phyloP scores from a whole-genome alignment of 192 early-diverging fungal genomes.

The Thoreauomyces humboldtii region DNA sequence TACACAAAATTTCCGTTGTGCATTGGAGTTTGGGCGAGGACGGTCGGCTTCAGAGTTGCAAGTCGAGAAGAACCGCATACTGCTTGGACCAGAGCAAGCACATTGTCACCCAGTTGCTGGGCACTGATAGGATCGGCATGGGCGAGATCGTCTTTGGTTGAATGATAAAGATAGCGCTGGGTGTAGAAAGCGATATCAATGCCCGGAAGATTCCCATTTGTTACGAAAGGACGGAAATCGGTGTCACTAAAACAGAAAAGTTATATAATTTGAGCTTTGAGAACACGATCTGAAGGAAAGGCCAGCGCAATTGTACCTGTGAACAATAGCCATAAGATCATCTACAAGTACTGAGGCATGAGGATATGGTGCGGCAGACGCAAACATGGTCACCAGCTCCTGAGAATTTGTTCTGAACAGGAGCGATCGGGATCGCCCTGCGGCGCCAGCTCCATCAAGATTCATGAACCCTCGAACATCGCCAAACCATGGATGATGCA shows the following conservation, averaged over 20 bases:
- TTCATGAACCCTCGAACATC: slow-evolving; percentile 47
- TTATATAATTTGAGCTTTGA: neutral
- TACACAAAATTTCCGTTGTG: slow-evolving; percentile 32
- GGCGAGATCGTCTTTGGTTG: slow-evolving; percentile 34
- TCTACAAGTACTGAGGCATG: slow-evolving; percentile 47
- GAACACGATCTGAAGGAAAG: neutral
- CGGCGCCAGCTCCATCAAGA: slow-evolving; percentile 45
- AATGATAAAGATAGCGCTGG: slow-evolving; percentile 46
- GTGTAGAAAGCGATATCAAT: slow-evolving; percentile 36
- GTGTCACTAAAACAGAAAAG: slow-evolving; percentile 33
- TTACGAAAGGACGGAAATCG: slow-evolving; percentile 40
- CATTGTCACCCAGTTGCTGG: slow-evolving; percentile 49
- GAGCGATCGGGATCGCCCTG: slow-evolving; percentile 22
- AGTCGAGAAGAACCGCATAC: slow-evolving; percentile 7
- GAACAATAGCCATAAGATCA: slow-evolving; percentile 32
- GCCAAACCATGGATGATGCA: slow-evolving; percentile 39
- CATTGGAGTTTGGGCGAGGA: neutral
- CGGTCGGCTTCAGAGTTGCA: neutral
- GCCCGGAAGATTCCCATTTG: slow-evolving; percentile 35
- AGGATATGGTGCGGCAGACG: slow-evolving; percentile 33
- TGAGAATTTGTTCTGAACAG: slow-evolving; percentile 45
- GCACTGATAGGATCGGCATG: slow-evolving; percentile 30
- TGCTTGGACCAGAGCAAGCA: slow-evolving; percentile 25
- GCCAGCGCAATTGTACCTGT: neutral
- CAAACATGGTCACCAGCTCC: slow-evolving; percentile 24